Evolutionary conservation across 1,284 basidiomycete species (phyloP), one percentile per base, ranked within the genome.

Genomic region (Ceratobasidium sp.): DNA sequence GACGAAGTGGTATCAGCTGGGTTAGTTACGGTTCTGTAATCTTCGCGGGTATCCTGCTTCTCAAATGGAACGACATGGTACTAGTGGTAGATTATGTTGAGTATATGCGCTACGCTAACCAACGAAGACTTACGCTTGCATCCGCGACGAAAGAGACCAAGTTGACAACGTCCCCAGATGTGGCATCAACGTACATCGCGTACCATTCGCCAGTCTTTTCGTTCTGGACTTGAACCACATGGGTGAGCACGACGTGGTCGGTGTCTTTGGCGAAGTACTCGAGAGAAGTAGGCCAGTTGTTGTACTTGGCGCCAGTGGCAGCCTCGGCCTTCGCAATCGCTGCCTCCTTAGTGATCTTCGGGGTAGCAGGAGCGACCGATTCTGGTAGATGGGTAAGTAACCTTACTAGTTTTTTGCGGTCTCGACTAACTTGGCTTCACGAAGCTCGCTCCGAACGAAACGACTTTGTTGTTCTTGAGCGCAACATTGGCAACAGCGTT

Each of bases 371-470:
- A 2, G 80, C 72, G 28, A 79, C 60, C 46, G 33, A 67, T 28
- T 77, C 79, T 80, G 56, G 7, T 1, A 42, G 18, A 33, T 7
- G 26, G 23, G 3, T 67, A 33, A 60, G 33, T 20, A 33, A 51
- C 28, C 28, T 15, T 39, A 49, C 33, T 33, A 2, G 33, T 4
- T 33, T 33, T 33, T 33, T 33, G 33, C 33, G 33, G 33, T 33
- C 33, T 33, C 33, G 33, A 33, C 75, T 28, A n/a, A 77, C 75
- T 77, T n/a, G 75, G 63, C 42, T 77, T 86, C 18, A 90, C 86
- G 82, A 91, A 90, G 0, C 88, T 90, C 7, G 86, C 86, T n/a
- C 89, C 88, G 79, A 89, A 89, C 1, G 89, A 84, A 13, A 88
- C 85, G 66, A 88, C 85, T 79, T 86, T 86, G 69, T 84, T 83